phyloP scores from a whole-genome alignment of 805 yeast species.

The Tetrapisispora taiwanensis region DNA sequence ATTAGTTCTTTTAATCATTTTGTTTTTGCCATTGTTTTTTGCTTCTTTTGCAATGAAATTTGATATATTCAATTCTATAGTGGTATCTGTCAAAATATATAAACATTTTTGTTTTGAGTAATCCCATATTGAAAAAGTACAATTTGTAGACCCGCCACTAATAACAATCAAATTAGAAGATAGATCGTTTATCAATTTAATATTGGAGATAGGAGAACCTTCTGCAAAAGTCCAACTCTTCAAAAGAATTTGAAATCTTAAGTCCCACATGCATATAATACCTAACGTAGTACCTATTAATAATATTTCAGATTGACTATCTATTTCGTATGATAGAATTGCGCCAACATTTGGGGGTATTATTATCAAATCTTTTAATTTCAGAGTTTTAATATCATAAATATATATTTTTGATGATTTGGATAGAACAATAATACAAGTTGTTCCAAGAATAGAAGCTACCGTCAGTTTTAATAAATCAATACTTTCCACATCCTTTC shows the following conservation, averaged over 20 bases:
- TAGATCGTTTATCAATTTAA: constrained; percentile 29
- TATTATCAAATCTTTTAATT: constrained; percentile 32
- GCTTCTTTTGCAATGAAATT: constrained; percentile 11
- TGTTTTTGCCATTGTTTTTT: constrained; percentile 4
- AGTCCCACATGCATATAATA: constrained; percentile 69
- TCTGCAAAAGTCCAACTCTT: constrained; percentile 52
- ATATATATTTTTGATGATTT: constrained; percentile 41
- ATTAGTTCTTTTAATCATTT: background rate
- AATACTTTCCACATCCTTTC: constrained; percentile 26
- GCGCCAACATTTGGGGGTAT: constrained; percentile 59
- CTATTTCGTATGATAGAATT: constrained; percentile 49
- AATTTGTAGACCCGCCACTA: constrained; percentile 54
- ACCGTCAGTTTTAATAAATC: constrained; percentile 38
- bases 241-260: constrained; percentile 52
- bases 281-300: constrained; percentile 71
- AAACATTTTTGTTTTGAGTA: constrained; percentile 52
- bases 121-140: constrained; percentile 67
- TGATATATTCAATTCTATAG: constrained; percentile 16
- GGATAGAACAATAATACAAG: constrained; percentile 40
- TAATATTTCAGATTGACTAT: constrained; percentile 48
- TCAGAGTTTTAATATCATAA: constrained; percentile 52
- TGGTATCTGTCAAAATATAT: constrained; percentile 29
- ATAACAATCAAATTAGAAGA: constrained; percentile 38
- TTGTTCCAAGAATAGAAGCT: constrained; percentile 33
- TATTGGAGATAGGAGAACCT: constrained; percentile 39